These are phyloP conservation scores for Candida mesenterica DNA, from an alignment of 1,139 yeast species.

Conservation along the genomic window DNA sequence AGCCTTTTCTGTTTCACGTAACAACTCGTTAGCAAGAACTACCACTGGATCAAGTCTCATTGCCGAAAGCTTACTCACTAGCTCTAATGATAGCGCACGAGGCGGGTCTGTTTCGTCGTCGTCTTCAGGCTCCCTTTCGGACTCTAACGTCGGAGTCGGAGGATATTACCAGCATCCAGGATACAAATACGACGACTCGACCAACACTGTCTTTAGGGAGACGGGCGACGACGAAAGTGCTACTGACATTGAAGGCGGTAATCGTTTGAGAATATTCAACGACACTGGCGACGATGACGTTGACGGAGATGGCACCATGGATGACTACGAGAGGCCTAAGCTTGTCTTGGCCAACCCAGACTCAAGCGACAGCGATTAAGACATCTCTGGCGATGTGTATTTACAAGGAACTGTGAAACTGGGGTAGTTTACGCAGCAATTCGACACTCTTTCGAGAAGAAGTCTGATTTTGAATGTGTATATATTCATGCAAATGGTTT, in stretches of 20 bases:
- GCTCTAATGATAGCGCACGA: slow-evolving; percentile 14
- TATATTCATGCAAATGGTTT: too few relatives aligned
- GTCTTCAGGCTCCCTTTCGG: slow-evolving; percentile 21
- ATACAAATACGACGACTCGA: slow-evolving; percentile 31
- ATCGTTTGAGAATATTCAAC: slow-evolving; percentile 9
- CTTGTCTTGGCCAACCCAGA: slow-evolving; percentile 77
- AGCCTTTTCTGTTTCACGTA: slow-evolving; percentile 15
- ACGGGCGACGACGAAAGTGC: slow-evolving; percentile 16
- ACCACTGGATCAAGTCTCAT: slow-evolving; percentile 27
- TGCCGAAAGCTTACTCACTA: slow-evolving; percentile 21
- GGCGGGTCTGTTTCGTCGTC: slow-evolving; percentile 20
- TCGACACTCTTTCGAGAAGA: too few relatives aligned
- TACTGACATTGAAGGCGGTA: slow-evolving; percentile 14
- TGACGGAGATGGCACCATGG: slow-evolving; percentile 13
- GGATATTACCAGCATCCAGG: slow-evolving; percentile 48
- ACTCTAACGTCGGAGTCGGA: slow-evolving; percentile 26
- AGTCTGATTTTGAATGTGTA: too few relatives aligned
- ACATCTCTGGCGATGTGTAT: too few relatives aligned
- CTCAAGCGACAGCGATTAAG: slow-evolving; percentile 23
- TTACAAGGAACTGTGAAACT: too few relatives aligned
- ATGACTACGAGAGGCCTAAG: slow-evolving; percentile 38
- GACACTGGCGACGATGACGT: slow-evolving; percentile 16
- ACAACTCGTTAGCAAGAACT: slow-evolving; percentile 30
- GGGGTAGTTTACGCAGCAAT: too few relatives aligned
- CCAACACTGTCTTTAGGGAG: slow-evolving; percentile 9